These are phyloP conservation scores for Tylopilus intermedius DNA, from an alignment of 768 basidiomycete species.

Conservation along the genomic window DNA sequence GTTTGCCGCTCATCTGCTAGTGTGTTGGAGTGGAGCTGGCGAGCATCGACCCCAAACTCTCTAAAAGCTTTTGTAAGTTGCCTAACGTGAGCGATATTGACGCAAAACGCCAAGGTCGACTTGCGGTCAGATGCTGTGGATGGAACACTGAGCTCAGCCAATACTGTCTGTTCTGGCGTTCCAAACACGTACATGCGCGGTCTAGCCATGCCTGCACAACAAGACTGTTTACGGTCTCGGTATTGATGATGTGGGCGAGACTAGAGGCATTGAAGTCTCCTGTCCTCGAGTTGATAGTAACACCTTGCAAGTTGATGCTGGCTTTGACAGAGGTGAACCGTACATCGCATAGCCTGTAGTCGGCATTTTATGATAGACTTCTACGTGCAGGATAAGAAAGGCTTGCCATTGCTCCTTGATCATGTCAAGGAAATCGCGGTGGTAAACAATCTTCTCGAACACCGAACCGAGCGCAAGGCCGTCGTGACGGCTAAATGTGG, in stretches of 20 bases:
- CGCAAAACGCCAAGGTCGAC: conserved; percentile 91
- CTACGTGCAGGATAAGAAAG: not conserved
- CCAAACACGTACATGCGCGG: conserved; percentile 56
- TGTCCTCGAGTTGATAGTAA: conserved; percentile 58
- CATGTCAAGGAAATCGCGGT: conserved; percentile 87
- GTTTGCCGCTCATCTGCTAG: conserved; percentile 56
- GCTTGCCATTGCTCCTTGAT: conserved; percentile 82
- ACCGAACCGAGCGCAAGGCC: conserved; percentile 83
- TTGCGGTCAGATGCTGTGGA: conserved; percentile 49
- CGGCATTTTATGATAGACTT: not conserved
- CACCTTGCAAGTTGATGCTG: conserved; percentile 60
- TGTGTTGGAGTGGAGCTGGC: conserved; percentile 71
- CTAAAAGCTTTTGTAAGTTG: conserved; percentile 71
- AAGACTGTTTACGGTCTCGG: conserved; percentile 66
- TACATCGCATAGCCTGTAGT: conserved; percentile 72
- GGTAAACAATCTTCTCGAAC: conserved; percentile 89
- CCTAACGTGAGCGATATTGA: conserved; percentile 75
- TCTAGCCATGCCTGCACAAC: conserved; percentile 85
- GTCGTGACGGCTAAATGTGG: conserved; percentile 91
- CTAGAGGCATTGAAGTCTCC: conserved; percentile 82
- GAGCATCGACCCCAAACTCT: conserved; percentile 74
- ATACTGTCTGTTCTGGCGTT: not conserved
- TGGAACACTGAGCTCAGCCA: not conserved
- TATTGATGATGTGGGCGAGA: conserved; percentile 80
- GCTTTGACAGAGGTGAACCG: conserved; percentile 81